A percentile compares a stretch with the other conserved stretches of the same genome.
Evolutionary conservation across 257 asterid genomes (phyloP).

Genomic region (Mitragyna speciosa): DNA sequence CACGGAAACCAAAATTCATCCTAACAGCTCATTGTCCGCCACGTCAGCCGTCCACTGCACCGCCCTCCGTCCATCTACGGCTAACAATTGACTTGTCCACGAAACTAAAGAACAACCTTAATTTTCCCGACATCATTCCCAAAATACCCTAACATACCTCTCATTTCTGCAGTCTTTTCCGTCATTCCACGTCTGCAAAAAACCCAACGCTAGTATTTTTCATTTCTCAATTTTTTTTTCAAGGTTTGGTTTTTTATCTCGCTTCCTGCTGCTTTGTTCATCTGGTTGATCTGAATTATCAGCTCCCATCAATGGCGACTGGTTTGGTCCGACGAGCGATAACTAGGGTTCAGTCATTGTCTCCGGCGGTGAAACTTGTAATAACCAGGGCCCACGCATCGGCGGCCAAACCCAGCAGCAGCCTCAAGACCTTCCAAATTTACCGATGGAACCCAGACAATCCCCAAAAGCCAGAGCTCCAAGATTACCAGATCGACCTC

Average conservation of each 20-base stretch:
- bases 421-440: conserved; percentile 81
- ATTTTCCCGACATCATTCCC: not conserved
- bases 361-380: conserved; percentile 50
- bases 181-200: conserved; percentile 6
- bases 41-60: conserved; percentile 6
- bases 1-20: conserved; percentile 13
- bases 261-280: not conserved
- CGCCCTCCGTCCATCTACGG: conserved; percentile 4
- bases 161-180: too few relatives aligned
- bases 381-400: conserved; percentile 50
- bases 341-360: conserved; percentile 43
- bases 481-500: conserved; percentile 67
- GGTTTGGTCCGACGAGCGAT: conserved; percentile 78
- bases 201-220: too few relatives aligned
- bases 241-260: too few relatives aligned
- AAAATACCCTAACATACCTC: conserved; percentile 2
- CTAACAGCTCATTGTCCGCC: conserved; percentile 17
- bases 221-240: too few relatives aligned
- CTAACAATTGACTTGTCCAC: not conserved
- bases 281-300: not conserved
- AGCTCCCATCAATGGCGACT: conserved; percentile 57
- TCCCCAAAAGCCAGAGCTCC: conserved; percentile 65
- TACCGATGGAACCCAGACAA: conserved; percentile 93
- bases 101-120: conserved; percentile 7
- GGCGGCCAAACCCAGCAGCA: conserved; percentile 37